Base-by-base conservation (phyloP, 2,329 filamentous ascomycete species). In the Ascochyta lentis region DNA sequence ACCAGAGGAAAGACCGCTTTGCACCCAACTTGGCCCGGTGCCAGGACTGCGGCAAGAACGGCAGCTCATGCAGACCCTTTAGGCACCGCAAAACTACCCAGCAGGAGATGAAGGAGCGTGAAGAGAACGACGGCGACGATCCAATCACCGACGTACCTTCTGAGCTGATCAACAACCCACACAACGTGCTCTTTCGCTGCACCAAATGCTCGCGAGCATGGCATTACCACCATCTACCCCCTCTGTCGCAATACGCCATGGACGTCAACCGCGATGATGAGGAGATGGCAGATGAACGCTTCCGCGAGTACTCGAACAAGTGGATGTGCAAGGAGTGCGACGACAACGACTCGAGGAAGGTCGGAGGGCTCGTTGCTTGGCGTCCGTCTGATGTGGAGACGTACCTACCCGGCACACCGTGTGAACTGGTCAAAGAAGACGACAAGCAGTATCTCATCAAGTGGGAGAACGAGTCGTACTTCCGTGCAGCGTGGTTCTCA, bases 361-460 rank as follows among this genome's bases (percentile, higher is more conserved):
- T 96, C 15, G 85, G 90, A 54, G 81, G 82, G n/a, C 76, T 99
- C 6, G 88, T 98, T 49, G 92, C 94, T 13, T 99, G 95, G 95
- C 87, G 94, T 56, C 92, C 92, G 0, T 73, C 80, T 0, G 79
- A 89, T 64, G 78, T 83, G 23, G 80, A 85, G 12, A 77, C 76
- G 1, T 88, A 89, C 64, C 74, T 77, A 13, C 70, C 80, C 4
- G 84, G 83, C 2, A 79, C 82, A 48, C 77, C 79, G 1, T 81
- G 82, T 43, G 77, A 85, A 26, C 77, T 84, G 49, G 77, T 91
- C n/a, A 75, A 78, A 10, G 89, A 95, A 68, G 89, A 92, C 50
- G 82, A 90, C n/a, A 93, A 93, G 62, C 92, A 97, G 64, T 99
- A 98, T 68, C 83, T 99, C 2, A 79, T 99, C 65, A 96, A 95